Conservation (phyloP, 805 yeast species). For the Wickerhamomyces ciferrii region DNA sequence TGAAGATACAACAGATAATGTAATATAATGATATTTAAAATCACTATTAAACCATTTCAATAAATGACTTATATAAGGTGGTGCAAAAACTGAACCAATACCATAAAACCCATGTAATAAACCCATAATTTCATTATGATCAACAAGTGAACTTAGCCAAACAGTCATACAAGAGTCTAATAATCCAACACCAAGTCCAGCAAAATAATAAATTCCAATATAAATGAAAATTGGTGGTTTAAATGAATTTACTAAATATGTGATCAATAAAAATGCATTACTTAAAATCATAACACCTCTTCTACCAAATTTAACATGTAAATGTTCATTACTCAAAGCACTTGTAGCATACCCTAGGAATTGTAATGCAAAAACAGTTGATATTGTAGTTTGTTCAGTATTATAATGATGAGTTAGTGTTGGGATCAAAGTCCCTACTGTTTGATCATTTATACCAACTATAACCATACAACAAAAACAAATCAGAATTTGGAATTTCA, state of each 20-base stretch:
- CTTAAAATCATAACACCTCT: slow-evolving; percentile 38
- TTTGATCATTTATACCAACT: slow-evolving; percentile 56
- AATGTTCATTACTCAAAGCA: slow-evolving; percentile 40
- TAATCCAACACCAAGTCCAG: slow-evolving; percentile 54
- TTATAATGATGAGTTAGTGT: slow-evolving; percentile 40
- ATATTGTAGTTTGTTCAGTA: slow-evolving; percentile 41
- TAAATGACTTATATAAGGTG: slow-evolving; percentile 51
- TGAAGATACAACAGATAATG: slow-evolving; percentile 29
- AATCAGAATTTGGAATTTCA: slow-evolving; percentile 39
- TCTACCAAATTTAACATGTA: slow-evolving; percentile 42
- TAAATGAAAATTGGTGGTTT: slow-evolving; percentile 33
- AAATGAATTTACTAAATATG: slow-evolving; percentile 33
- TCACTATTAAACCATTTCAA: slow-evolving; percentile 24
- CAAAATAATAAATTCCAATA: slow-evolving; percentile 31
- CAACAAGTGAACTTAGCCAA: slow-evolving; percentile 40
- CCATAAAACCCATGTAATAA: slow-evolving; percentile 68
- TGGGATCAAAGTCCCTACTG: slow-evolving; percentile 56
- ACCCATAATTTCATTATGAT: slow-evolving; percentile 56
- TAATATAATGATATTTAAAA: slow-evolving; percentile 27
- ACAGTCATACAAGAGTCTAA: slow-evolving; percentile 51
- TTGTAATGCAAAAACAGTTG: slow-evolving; percentile 46
- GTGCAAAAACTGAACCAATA: slow-evolving; percentile 64
- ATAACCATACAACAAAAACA: slow-evolving; percentile 35
- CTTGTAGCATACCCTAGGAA: slow-evolving; percentile 50
- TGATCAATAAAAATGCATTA: slow-evolving; percentile 25